Conservation (phyloP, 164 flowering plant genomes). For the Kalanchoe fedtschenkoi region DNA sequence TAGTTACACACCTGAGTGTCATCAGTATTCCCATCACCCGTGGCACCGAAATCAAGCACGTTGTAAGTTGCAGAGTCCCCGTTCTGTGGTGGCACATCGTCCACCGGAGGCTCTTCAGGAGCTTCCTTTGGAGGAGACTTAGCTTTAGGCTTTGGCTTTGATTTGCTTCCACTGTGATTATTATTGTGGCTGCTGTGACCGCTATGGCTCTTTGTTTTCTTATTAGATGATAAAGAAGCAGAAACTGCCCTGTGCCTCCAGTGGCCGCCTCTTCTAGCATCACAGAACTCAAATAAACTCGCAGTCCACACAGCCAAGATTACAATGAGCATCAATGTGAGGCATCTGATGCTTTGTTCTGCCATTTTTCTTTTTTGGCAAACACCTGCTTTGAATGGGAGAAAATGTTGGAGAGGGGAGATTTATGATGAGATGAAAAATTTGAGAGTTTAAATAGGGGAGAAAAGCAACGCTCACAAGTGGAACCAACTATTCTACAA, state of each 20-base stretch:
- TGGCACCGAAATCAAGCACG: conserved; percentile 79
- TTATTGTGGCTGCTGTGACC: conserved; percentile 15
- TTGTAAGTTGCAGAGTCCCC: conserved; percentile 20
- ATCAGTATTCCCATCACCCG: conserved; percentile 75
- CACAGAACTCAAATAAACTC: conserved; percentile 38
- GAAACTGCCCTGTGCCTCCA: conserved; percentile 47
- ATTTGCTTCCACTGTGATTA: conserved; percentile 15
- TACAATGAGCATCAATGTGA: conserved; percentile 41
- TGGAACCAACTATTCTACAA: conserved; percentile 8
- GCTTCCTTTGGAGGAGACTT: conserved; percentile 19
- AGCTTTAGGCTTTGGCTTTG: conserved; percentile 18
- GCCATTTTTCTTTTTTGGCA: conserved; percentile 21
- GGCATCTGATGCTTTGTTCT: conserved; percentile 28
- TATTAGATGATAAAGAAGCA: conserved; percentile 39
- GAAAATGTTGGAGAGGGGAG: conserved; percentile 11
- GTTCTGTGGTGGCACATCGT: conserved; percentile 12
- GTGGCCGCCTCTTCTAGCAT: conserved; percentile 72
- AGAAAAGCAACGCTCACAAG: conserved; percentile 7
- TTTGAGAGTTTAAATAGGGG: conserved; percentile 34
- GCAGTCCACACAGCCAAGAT: conserved; percentile 44
- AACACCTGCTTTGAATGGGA: conserved; percentile 8
- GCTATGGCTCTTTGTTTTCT: conserved; percentile 44
- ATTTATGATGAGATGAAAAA: conserved; percentile 12
- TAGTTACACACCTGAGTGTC: conserved; percentile 65
- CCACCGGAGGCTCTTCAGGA: conserved; percentile 16